Evolutionary conservation across 2,329 filamentous ascomycete species (phyloP), one percentile per base, ranked within the genome.

Genomic region (Hymenoscyphus infarciens): DNA sequence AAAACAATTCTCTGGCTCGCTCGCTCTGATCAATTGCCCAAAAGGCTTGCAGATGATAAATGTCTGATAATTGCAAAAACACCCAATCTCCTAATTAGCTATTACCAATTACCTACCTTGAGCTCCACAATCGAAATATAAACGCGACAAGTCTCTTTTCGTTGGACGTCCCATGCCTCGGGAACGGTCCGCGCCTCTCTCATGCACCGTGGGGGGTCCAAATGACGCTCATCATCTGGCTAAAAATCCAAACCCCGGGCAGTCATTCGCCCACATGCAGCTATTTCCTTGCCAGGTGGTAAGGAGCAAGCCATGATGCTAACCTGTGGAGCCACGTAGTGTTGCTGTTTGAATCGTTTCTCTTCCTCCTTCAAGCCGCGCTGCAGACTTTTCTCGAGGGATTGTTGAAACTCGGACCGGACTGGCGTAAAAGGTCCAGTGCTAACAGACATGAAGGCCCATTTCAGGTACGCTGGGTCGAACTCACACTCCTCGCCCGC

Each of bases 371-470:
- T n/a, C 35, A 64, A 61, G 22, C 22, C 13, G 16, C 27, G 29
- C 39, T 33, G 19, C 60, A 64, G 55, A 10, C 25, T 29, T 29
- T 39, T 52, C 59, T 59, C 56, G 22, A 54, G 29, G 22, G 25
- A 56, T 16, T 27, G 25, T 25, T 60, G 56, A 38, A 53, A 64
- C 10, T 35, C 33, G 5, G 35, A 35, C 19, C 31, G 45, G 10
- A 61, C 56, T 13, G 42, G 38, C 15, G 42, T 59, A 39, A 64
- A 64, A 6, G 60, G 62, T 8, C 62, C 62, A 8, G 59, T 64
- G 27, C 59, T 61, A 13, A 60, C 62, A 8, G 60, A 19, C 22
- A 45, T 60, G 45, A 64, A 64, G 13, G 59, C 60, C 56, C 60
- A 61, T 42, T 57, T 58, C 19, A 27, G 54, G 38, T 53, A 45